phyloP scores from a whole-genome alignment of 192 early-diverging fungal genomes.

The Nowakowskiella sp. region DNA sequence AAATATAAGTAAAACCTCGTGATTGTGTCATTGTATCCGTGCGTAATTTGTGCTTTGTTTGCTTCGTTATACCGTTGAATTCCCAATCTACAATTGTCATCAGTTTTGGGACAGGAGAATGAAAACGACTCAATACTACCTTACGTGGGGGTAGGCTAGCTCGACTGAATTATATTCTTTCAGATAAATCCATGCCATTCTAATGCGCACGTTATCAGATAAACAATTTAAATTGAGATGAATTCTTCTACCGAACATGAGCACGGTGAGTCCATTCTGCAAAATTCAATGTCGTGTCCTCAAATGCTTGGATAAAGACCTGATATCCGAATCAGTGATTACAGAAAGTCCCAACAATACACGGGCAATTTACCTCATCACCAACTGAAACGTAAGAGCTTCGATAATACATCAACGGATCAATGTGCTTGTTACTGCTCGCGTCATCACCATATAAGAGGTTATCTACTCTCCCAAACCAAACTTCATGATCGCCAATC shows the following conservation, averaged over 20 bases:
- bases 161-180: conserved; percentile 5
- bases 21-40: conserved; percentile 34
- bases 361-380: neutral
- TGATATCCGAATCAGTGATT: conserved; percentile 15
- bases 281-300: conserved; percentile 19
- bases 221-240: neutral
- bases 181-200: conserved; percentile 36
- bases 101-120: neutral
- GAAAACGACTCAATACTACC: conserved; percentile 9
- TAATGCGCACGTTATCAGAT: too few species aligned
- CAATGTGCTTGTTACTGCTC: conserved; percentile 2
- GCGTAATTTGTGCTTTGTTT: conserved; percentile 15
- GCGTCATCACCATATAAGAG: conserved; percentile 46
- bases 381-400: conserved; percentile 16
- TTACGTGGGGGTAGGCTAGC: conserved; percentile 12
- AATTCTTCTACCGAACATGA: conserved; percentile 12
- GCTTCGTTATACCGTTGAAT: conserved; percentile 20
- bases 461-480: conserved; percentile 49
- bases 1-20: conserved; percentile 24
- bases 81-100: conserved; percentile 12
- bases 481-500: conserved; percentile 58
- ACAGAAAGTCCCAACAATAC: neutral
- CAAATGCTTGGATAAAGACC: conserved; percentile 29
- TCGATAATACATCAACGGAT: conserved; percentile 30
- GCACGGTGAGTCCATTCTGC: conserved; percentile 32